These are phyloP conservation scores for Rheum nobile DNA, from an alignment of 148 eudicot species.

Conservation along the genomic window DNA sequence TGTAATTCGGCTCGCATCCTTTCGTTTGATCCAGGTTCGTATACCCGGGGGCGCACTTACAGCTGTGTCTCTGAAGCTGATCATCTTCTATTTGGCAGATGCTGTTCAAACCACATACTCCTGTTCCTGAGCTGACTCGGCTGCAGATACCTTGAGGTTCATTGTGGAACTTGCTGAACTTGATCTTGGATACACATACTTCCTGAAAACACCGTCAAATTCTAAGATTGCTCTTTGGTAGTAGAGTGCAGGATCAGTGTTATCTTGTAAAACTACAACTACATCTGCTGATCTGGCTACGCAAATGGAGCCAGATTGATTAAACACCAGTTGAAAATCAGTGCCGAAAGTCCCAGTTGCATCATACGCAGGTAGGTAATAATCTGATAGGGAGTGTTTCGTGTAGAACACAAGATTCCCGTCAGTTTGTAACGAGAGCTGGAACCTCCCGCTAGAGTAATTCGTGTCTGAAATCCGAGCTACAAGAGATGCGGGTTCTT, in stretches of 20 bases:
- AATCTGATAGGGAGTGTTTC: too few relatives aligned
- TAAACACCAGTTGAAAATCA: conserved; percentile 13
- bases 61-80: conserved; percentile 19
- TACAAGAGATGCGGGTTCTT: too few relatives aligned
- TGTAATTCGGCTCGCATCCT: conserved; percentile 31
- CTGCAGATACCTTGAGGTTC: conserved; percentile 34
- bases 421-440: not conserved
- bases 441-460: conserved; percentile 14
- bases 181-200: conserved; percentile 4
- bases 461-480: not conserved
- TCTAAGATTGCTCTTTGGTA: not conserved
- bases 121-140: conserved; percentile 11
- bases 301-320: conserved; percentile 8
- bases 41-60: conserved; percentile 32
- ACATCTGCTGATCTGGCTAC: not conserved
- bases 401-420: conserved; percentile 14
- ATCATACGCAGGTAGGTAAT: not conserved
- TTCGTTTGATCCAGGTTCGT: conserved; percentile 30
- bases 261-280: not conserved
- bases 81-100: conserved; percentile 25
- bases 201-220: not conserved
- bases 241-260: not conserved
- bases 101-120: conserved; percentile 52
- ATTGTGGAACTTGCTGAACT: not conserved
- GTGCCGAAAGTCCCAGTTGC: not conserved